Evolutionary conservation across 1,139 yeast species (phyloP).

Genomic region (Candida buenavistaensis): DNA sequence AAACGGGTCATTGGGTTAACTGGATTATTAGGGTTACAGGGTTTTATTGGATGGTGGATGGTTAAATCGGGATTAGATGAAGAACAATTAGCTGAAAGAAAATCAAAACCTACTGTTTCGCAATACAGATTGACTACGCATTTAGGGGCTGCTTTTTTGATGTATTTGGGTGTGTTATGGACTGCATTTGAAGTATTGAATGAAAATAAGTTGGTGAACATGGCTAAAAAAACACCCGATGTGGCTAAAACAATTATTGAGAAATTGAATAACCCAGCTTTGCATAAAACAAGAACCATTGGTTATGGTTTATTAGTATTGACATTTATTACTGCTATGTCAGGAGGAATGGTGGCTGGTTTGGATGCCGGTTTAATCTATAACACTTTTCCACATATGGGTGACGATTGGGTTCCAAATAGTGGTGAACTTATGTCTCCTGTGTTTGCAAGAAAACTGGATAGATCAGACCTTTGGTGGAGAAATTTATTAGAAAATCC

Average conservation of each 20-base stretch:
- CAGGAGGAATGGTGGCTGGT: constrained; percentile 98
- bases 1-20: constrained; percentile 70
- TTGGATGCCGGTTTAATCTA: constrained; percentile 96
- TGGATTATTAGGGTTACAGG: constrained; percentile 84
- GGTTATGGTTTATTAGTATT: constrained; percentile 61
- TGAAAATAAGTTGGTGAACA: constrained; percentile 61
- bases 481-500: constrained; percentile 95
- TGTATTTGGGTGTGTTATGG: constrained; percentile 87
- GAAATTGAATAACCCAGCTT: constrained; percentile 50
- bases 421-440: constrained; percentile 73
- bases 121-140: constrained; percentile 95
- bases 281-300: constrained; percentile 55
- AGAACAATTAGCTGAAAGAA: constrained; percentile 73
- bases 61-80: constrained; percentile 93
- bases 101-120: constrained; percentile 91
- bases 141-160: constrained; percentile 86
- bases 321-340: constrained; percentile 87
- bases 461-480: constrained; percentile 79
- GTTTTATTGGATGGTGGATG: constrained; percentile 99
- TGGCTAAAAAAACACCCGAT: constrained; percentile 51
- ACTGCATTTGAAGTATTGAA: constrained; percentile 83
- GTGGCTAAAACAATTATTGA: constrained; percentile 54
- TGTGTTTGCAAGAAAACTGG: constrained; percentile 65
- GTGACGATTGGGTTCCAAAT: constrained; percentile 74
- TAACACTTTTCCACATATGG: constrained; percentile 97